Evolutionary conservation across 2,329 filamentous ascomycete species (phyloP).

Genomic region (Periconia digitata): DNA sequence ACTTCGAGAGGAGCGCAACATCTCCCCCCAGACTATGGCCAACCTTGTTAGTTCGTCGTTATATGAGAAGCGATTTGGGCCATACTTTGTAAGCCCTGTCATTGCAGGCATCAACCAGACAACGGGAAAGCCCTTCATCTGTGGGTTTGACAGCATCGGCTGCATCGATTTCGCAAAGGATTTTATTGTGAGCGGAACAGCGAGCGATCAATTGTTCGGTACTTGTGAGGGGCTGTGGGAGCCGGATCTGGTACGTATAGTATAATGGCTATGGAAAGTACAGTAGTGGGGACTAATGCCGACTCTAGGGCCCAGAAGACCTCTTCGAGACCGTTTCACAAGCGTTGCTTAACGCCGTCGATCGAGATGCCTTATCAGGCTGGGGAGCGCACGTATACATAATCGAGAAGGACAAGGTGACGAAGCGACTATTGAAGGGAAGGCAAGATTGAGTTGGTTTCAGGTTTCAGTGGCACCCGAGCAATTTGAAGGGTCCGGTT

Average conservation of each 20-base stretch:
- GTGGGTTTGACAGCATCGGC: conserved; percentile 97
- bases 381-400: conserved; percentile 99
- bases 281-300: neutral
- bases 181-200: conserved; percentile 96
- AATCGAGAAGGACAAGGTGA: conserved; percentile 99
- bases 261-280: neutral
- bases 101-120: conserved; percentile 94
- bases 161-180: conserved; percentile 99
- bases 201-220: conserved; percentile 96
- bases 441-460: conserved; percentile 69
- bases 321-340: conserved; percentile 99
- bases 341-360: conserved; percentile 90
- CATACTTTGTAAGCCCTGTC: conserved; percentile 94
- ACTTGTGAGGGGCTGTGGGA: conserved; percentile 99
- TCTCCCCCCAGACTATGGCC: conserved; percentile 91
- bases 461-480: neutral
- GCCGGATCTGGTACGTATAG: conserved; percentile 74
- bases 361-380: conserved; percentile 93
- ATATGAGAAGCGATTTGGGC: conserved; percentile 95
- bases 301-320: conserved; percentile 76
- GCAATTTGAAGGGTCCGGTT: neutral
- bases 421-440: conserved; percentile 96
- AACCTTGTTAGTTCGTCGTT: conserved; percentile 85
- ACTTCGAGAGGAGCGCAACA: conserved; percentile 94
- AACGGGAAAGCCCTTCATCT: conserved; percentile 94